A percentile compares a stretch with the other conserved stretches of the same genome.
These are phyloP conservation scores for Russula ochroleuca DNA, from an alignment of 768 basidiomycete species.

Conservation along the genomic window DNA sequence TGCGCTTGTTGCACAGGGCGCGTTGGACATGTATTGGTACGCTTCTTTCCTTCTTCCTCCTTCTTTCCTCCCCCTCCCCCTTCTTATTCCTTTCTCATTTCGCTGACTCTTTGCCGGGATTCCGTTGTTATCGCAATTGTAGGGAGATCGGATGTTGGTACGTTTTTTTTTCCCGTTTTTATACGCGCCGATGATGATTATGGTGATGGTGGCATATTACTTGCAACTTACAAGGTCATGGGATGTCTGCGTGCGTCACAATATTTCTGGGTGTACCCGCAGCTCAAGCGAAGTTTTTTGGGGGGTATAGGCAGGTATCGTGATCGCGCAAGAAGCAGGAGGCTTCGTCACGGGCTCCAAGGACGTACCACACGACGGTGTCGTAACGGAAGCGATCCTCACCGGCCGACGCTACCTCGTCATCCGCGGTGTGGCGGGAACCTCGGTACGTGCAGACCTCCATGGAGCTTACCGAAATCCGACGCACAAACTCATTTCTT, in stretches of 20 bases:
- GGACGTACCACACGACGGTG: constrained; percentile 38
- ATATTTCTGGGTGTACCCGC: not conserved
- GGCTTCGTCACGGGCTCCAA: constrained; percentile 72
- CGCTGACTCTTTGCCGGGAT: not conserved
- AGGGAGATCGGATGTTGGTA: constrained; percentile 81
- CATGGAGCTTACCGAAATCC: not conserved
- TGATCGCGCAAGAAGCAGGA: constrained; percentile 90
- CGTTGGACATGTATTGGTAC: constrained; percentile 83
- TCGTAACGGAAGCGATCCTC: constrained; percentile 64
- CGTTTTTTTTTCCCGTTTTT: constrained; percentile 33
- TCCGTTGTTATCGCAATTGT: not conserved
- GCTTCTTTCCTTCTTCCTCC: constrained; percentile 24
- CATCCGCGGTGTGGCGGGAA: constrained; percentile 62
- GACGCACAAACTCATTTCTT: not conserved
- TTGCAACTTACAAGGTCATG: constrained; percentile 48
- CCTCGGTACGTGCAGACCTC: constrained; percentile 39
- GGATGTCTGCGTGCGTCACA: constrained; percentile 68
- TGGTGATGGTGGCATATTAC: not conserved
- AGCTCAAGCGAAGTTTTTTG: not conserved
- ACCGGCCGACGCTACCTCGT: constrained; percentile 79
- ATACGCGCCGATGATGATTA: not conserved
- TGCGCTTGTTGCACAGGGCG: constrained; percentile 82
- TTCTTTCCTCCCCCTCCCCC: not conserved
- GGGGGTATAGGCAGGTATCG: constrained; percentile 62
- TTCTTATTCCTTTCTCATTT: not conserved